A percentile compares a stretch with the other conserved stretches of the same genome.
Conservation (phyloP, 2,329 filamentous ascomycete species). For the Claviceps paspali region DNA sequence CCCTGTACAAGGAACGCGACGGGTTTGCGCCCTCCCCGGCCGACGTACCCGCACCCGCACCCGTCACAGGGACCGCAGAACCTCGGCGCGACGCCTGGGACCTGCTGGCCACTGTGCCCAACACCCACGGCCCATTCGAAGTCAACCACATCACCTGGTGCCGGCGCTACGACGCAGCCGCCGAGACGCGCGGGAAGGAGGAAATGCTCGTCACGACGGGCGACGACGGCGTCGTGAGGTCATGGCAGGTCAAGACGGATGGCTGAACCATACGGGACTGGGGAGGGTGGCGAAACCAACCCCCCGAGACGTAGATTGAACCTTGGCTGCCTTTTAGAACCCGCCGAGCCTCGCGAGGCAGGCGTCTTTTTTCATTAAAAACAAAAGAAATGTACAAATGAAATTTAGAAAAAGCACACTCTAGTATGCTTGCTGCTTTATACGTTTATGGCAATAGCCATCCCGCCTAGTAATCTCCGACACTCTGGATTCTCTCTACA, state of each 20-base stretch:
- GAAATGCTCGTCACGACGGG: slow-evolving; percentile 85
- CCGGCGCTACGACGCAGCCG: slow-evolving; percentile 52
- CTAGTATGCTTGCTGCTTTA: too few species aligned
- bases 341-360: too few species aligned
- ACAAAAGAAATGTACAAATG: too few species aligned
- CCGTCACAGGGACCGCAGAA: background rate
- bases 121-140: slow-evolving; percentile 83
- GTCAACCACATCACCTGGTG: slow-evolving; percentile 90
- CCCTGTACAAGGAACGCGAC: slow-evolving; percentile 54
- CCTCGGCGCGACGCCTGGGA: slow-evolving; percentile 49
- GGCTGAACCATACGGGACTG: too few species aligned
- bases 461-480: too few species aligned
- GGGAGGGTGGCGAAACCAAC: too few species aligned
- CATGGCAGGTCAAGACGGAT: slow-evolving; percentile 49
- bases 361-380: too few species aligned
- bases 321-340: too few species aligned
- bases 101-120: slow-evolving; percentile 50
- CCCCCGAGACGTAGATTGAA: too few species aligned
- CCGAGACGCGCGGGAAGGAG: slow-evolving; percentile 41
- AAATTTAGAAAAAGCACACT: too few species aligned
- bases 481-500: too few species aligned
- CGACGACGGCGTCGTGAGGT: slow-evolving; percentile 75
- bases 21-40: background rate
- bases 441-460: too few species aligned
- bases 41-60: background rate